These are phyloP conservation scores for Colletotrichum paranaense DNA, from an alignment of 2,329 filamentous ascomycete genomes.

Conservation along the genomic window DNA sequence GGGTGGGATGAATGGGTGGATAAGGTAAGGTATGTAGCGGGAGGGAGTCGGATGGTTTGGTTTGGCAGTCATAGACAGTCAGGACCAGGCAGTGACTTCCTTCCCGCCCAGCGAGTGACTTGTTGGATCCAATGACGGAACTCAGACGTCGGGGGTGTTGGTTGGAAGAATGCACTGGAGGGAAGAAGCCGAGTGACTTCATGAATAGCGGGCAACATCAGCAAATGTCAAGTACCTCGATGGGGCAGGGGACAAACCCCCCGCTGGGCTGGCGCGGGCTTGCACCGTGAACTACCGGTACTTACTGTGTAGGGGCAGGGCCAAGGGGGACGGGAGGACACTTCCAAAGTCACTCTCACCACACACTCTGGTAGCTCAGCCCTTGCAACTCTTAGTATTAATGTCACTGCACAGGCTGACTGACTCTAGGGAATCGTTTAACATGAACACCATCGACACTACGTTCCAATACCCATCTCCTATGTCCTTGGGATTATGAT, in stretches of 20 bases:
- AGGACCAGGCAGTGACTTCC: background rate
- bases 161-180: background rate
- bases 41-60: conserved; percentile 7
- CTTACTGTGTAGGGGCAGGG: background rate
- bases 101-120: background rate
- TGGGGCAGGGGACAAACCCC: background rate
- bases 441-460: background rate
- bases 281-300: background rate
- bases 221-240: background rate
- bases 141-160: background rate
- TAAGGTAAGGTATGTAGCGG: background rate
- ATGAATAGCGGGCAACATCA: background rate
- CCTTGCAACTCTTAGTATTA: background rate
- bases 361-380: background rate
- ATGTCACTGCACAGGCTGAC: background rate
- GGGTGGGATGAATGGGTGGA: background rate
- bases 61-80: background rate
- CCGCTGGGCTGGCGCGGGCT: background rate
- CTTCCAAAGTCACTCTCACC: background rate
- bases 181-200: background rate
- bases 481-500: background rate
- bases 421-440: background rate
- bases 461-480: background rate
- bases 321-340: background rate
- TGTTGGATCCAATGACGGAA: background rate